Evolutionary conservation across 306 rosid species (phyloP), one percentile per base, ranked within the genome.

Genomic region (Parietaria judaica): DNA sequence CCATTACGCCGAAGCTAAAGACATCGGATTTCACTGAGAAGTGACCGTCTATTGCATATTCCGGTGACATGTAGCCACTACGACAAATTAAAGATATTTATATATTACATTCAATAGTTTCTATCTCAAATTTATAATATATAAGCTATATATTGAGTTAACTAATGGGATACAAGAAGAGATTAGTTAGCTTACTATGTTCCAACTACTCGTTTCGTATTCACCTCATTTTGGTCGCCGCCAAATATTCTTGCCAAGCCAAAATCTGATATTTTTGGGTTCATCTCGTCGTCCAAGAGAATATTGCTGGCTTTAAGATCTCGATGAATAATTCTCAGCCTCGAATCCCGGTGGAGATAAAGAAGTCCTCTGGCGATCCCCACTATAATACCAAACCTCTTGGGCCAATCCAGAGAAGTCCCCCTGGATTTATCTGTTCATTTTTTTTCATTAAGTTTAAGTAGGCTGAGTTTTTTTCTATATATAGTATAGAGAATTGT

Each of bases 31-130:
- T 84, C 36, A 81, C 70, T 0, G 91, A 84, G 58, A 81, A 84
- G 7, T 37, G 67, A 3, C 91, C 91, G 0, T 81, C 80, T 67
- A 80, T 84, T 8, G 86, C 84, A 69, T 81, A 81, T 52, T 84
- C 86, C 15, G 86, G 86, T 16, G 86, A 63, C 90, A 84, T 84
- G 41, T 84, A 80, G 3, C 84, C 86, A 58, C 90, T 80, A 53
- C 49, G 66, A 0, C 16, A 6, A 64, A 0, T 38, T 37, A 72
- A 14, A 17, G 7, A 70, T 59, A 38, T 46, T 13, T 46, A 46
- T 13, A 46, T 46, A 46, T 46, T 11, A 14, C 4, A 23, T 23
- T 31, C 11, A 6, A n/a, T 57, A 13, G 13, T 36, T 3, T 57
- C 6, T 4, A 17, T 7, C 8, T 35, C 35, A 4, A 57, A 8